These are phyloP conservation scores for Chrysoporthe deuterocubensis DNA, from an alignment of 2,329 filamentous ascomycete genomes.

Conservation along the genomic window DNA sequence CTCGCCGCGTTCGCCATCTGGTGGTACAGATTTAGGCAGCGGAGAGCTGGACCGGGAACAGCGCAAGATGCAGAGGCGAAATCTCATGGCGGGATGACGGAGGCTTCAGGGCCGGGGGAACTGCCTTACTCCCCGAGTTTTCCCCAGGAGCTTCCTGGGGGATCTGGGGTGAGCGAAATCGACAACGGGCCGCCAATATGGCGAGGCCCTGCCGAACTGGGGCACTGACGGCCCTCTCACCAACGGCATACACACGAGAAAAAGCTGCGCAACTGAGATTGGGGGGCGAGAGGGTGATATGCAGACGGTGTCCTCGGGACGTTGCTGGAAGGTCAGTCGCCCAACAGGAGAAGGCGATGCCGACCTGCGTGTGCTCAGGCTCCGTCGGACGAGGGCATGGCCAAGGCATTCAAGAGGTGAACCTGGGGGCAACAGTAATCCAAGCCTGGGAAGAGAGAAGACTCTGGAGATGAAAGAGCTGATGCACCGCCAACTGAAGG, in stretches of 20 bases:
- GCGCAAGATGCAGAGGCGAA: neutral
- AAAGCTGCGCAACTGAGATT: neutral
- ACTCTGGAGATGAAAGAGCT: no score
- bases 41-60: neutral
- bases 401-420: no score
- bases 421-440: no score
- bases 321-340: no score
- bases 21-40: neutral
- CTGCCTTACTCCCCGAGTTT: neutral
- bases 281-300: neutral
- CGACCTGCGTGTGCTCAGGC: no score
- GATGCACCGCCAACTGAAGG: no score
- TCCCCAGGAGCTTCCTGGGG: neutral
- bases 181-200: neutral
- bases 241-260: neutral
- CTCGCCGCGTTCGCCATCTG: neutral
- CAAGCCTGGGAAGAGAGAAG: no score
- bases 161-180: neutral
- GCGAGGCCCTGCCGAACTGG: neutral
- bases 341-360: no score
- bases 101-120: neutral
- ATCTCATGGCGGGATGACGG: neutral
- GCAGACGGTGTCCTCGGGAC: no score
- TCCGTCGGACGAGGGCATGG: no score
- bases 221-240: neutral